Conservation (phyloP, 139 green algal genomes). For the Asterochloris sp. region DNA sequence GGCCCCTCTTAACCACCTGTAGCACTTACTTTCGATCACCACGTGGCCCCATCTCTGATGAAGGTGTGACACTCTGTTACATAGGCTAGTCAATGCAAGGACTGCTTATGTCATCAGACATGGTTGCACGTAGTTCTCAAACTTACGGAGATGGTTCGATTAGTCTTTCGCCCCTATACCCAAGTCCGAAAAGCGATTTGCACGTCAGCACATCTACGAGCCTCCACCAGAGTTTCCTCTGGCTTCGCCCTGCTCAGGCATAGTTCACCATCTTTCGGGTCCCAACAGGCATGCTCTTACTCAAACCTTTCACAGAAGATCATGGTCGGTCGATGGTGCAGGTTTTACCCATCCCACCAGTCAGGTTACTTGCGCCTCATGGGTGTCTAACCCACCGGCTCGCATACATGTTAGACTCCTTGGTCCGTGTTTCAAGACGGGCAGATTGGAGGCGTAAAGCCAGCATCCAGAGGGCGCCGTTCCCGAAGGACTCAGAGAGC, state of each 20-base stretch:
- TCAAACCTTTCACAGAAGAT: conserved; percentile 88
- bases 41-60: no score
- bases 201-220: conserved; percentile 94
- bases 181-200: conserved; percentile 96
- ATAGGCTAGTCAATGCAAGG: no score
- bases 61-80: no score
- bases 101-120: no score
- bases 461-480: conserved; percentile 78
- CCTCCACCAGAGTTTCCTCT: no score
- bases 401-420: conserved; percentile 94
- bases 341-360: conserved; percentile 66
- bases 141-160: conserved; percentile 98
- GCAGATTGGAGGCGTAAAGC: conserved; percentile 73
- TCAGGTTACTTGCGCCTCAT: conserved; percentile 89
- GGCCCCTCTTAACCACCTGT: conserved; percentile 8
- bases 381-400: conserved; percentile 87
- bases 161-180: conserved; percentile 98
- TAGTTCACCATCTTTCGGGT: conserved; percentile 97
- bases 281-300: conserved; percentile 84
- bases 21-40: no score
- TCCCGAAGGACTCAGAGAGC: conserved; percentile 59
- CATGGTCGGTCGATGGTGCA: conserved; percentile 87
- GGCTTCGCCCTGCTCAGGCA: conserved; percentile 92
- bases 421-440: conserved; percentile 97
- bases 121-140: no score